phyloP scores from a whole-genome alignment of 257 asterid species.

The Euphrasia confusa region DNA sequence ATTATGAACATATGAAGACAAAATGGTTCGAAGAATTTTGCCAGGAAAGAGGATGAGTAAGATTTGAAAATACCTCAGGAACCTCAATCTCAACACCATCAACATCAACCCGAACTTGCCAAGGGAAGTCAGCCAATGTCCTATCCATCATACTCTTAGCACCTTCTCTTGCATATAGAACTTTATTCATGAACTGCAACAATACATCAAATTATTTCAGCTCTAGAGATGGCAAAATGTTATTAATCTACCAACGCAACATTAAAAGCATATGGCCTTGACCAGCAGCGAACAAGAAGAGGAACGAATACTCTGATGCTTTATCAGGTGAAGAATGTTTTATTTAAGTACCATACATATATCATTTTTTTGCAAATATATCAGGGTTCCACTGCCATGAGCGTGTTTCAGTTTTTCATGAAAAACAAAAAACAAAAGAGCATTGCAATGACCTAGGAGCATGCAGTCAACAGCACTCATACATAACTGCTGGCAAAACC shows the following conservation, averaged over 20 bases:
- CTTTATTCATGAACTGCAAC: constrained; percentile 98
- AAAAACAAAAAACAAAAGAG: neutral
- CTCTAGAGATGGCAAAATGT: constrained; percentile 13
- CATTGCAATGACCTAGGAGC: neutral
- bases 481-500: constrained; percentile 1
- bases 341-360: neutral
- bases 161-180: constrained; percentile 97
- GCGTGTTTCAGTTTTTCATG: constrained; percentile 1
- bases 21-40: neutral
- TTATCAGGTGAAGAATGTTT: no score
- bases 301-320: no score
- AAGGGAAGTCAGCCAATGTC: constrained; percentile 84
- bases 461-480: constrained; percentile 3
- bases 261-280: neutral
- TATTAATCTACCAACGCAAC: neutral
- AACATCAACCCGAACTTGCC: constrained; percentile 93
- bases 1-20: neutral
- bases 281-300: neutral
- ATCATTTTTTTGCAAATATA: neutral
- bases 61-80: constrained; percentile 71
- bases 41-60: constrained; percentile 11
- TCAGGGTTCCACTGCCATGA: constrained; percentile 1
- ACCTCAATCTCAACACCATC: constrained; percentile 93
- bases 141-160: constrained; percentile 92
- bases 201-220: constrained; percentile 25